Conservation (phyloP, 345 rosid species). For the Gossypium sturtianum region DNA sequence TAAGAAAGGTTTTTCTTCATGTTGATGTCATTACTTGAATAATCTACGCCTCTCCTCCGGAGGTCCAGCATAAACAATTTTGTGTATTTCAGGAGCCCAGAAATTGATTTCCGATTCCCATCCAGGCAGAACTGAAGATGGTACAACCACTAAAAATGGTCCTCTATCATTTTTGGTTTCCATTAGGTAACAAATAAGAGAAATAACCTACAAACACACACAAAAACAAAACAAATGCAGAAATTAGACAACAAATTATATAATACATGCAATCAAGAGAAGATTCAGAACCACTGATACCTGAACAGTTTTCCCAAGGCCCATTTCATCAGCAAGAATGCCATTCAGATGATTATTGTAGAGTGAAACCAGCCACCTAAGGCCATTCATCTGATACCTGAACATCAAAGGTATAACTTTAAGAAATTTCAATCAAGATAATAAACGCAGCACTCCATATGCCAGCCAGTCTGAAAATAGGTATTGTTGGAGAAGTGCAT, state of each 20-base stretch:
- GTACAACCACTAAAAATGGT: constrained; percentile 88
- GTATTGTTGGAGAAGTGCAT: background rate
- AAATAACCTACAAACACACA: constrained; percentile 50
- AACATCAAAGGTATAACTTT: constrained; percentile 18
- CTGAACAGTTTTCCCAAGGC: constrained; percentile 98
- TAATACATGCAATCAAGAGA: constrained; percentile 1
- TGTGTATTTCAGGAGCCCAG: constrained; percentile 76
- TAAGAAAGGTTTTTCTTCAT: constrained; percentile 4
- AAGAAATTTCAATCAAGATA: constrained; percentile 13
- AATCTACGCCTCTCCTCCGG: constrained; percentile 87
- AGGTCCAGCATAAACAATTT: constrained; percentile 78
- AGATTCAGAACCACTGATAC: constrained; percentile 23
- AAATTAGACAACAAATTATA: constrained; percentile 7
- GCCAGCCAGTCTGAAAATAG: constrained; percentile 4
- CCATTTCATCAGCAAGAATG: constrained; percentile 97
- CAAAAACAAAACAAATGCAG: constrained; percentile 7
- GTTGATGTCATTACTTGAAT: constrained; percentile 54
- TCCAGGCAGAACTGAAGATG: constrained; percentile 86
- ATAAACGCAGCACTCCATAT: background rate
- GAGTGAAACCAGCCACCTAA: constrained; percentile 85
- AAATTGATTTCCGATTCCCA: constrained; percentile 81
- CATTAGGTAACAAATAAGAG: constrained; percentile 86
- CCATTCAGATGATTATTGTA: constrained; percentile 90
- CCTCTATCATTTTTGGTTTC: constrained; percentile 87
- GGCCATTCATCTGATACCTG: constrained; percentile 96